Evolutionary conservation across 2,329 filamentous ascomycete species (phyloP), one percentile per base, ranked within the genome.

Genomic region (Xylaria sp.): DNA sequence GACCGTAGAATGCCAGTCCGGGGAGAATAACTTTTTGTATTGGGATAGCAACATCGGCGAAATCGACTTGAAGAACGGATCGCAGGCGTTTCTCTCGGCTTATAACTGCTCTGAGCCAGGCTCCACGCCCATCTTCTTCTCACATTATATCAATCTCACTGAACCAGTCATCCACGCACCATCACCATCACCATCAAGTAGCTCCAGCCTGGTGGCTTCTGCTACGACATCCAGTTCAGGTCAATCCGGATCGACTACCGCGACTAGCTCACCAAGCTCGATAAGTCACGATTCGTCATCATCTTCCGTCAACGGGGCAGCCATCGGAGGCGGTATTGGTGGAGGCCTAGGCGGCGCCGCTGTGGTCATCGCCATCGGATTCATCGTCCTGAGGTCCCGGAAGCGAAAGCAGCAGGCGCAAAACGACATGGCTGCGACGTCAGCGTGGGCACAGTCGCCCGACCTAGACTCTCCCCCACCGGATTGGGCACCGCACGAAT

Each of bases 61-160:
- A 8, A 64, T 66, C 13, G 60, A 66, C 50, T 47, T 66, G 3
- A 59, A 55, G 8, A 57, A 63, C 49, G 62, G 64, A 19, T 49
- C 51, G 3, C 60, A 62, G 39, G 64, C 64, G 2, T 65, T 57
- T 52, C 55, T 63, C 3, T 54, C 53, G 13, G 61, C 56, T 4
- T 63, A 57, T 54, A 59, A 63, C 30, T 65, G 63, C 57, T 60
- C 57, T 3, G 48, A 58, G 9, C 55, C 53, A 11, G 46, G 35
- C 39, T 34, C n/a, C n/a, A 49, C 44, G n/a, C 59, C 64, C 8
- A 46, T 63, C 8, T 63, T 62, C 61, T 58, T 58, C 44, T 65
- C 63, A 11, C 60, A 64, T 42, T 65, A 65, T 54, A 59, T 65
- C 30, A 66, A 63, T 47, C 60, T 66, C 13, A 52, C 57, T 39